Evolutionary conservation across 495 filamentous ascomycete species (phyloP).

Genomic region (Hypoxylon crocopeplum): DNA sequence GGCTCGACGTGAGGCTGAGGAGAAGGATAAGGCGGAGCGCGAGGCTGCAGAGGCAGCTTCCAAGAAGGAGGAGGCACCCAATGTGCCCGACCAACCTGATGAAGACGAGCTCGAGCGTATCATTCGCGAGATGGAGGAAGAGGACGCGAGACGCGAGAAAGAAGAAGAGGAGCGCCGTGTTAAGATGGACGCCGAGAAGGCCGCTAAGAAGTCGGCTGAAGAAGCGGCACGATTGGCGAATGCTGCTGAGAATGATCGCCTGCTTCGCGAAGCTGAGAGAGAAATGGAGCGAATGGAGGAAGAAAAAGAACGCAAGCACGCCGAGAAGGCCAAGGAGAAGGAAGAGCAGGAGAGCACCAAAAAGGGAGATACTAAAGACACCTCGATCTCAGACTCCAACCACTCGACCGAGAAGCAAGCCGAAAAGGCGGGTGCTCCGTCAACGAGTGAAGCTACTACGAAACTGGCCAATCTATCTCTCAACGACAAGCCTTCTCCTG

Average conservation of each 20-base stretch:
- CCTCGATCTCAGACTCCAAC: slow-evolving; percentile 46
- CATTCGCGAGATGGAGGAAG: slow-evolving; percentile 61
- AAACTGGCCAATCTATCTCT: slow-evolving; percentile 54
- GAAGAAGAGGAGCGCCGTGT: slow-evolving; percentile 56
- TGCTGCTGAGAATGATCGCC: slow-evolving; percentile 63
- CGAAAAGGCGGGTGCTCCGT: slow-evolving; percentile 38
- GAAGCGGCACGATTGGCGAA: slow-evolving; percentile 51
- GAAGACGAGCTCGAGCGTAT: slow-evolving; percentile 55
- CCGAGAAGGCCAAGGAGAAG: slow-evolving; percentile 36
- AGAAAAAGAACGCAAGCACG: slow-evolving; percentile 58
- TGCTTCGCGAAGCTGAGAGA: slow-evolving; percentile 58
- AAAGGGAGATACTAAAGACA: slow-evolving; percentile 40
- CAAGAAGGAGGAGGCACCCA: slow-evolving; percentile 51
- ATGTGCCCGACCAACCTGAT: slow-evolving; percentile 41
- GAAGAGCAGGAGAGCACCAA: slow-evolving; percentile 33
- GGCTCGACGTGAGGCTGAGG: slow-evolving; percentile 60
- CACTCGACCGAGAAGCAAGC: slow-evolving; percentile 29
- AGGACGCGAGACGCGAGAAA: slow-evolving; percentile 58
- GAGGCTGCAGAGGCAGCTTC: slow-evolving; percentile 50
- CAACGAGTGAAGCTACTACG: slow-evolving; percentile 48
- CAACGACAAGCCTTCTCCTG: slow-evolving; percentile 57
- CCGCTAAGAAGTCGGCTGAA: slow-evolving; percentile 64
- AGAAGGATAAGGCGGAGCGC: slow-evolving; percentile 52
- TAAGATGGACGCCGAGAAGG: slow-evolving; percentile 64
- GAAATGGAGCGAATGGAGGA: slow-evolving; percentile 65